Conservation (phyloP, 768 basidiomycete genomes). For the Lenzites betulinus region DNA sequence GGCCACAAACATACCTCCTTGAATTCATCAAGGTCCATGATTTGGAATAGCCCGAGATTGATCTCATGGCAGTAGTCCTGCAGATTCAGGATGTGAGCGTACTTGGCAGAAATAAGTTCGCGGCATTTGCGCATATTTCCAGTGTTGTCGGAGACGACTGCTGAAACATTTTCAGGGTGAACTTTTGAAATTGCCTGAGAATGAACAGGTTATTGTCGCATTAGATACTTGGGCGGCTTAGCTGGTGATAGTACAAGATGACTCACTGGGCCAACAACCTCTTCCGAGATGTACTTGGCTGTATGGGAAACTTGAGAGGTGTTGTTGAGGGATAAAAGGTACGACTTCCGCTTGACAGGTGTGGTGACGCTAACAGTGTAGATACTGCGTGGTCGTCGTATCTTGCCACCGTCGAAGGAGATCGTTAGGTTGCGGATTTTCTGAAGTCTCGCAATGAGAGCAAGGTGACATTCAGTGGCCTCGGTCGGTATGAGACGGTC, state of each 20-base stretch:
- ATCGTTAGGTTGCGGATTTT: neutral
- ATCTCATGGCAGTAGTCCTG: constrained; percentile 7
- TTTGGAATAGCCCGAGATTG: constrained; percentile 1
- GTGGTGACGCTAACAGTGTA: constrained; percentile 1
- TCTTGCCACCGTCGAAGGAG: constrained; percentile 2
- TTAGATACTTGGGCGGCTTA: neutral
- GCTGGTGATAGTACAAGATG: neutral
- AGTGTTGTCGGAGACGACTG: constrained; percentile 4
- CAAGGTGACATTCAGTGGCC: neutral
- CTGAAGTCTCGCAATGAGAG: neutral
- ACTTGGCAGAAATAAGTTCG: neutral
- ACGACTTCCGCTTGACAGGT: neutral
- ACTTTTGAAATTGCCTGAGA: neutral
- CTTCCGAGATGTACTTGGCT: neutral
- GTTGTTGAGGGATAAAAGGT: neutral
- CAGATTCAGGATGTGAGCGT: neutral
- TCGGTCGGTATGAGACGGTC: neutral
- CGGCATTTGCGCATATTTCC: constrained; percentile 2
- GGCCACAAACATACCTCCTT: neutral
- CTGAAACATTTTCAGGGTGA: neutral
- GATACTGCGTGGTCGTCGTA: neutral
- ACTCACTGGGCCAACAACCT: neutral
- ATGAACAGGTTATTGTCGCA: no score
- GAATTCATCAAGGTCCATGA: constrained; percentile 2
- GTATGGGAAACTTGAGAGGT: constrained; percentile 2